A percentile compares a stretch with the other conserved stretches of the same genome.
phyloP scores from a whole-genome alignment of 2,329 filamentous ascomycete genomes.

The Plenodomus tracheiphilus region DNA sequence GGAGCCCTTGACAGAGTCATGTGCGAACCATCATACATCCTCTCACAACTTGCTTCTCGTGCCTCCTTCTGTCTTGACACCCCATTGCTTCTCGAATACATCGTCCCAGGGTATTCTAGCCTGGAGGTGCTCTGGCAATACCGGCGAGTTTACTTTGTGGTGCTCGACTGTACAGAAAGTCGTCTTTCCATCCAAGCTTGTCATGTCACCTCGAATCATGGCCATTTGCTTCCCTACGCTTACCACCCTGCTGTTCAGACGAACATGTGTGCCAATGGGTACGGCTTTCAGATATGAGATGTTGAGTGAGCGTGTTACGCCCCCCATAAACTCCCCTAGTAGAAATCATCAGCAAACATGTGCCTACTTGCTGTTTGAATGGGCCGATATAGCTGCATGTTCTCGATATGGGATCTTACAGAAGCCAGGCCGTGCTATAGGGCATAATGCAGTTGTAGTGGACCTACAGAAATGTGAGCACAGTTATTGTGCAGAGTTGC shows the following conservation, averaged over 20 bases:
- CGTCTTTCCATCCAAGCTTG: conserved; percentile 51
- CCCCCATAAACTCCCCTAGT: conserved; percentile 58
- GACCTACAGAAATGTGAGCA: too few species aligned
- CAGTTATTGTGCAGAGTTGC: too few species aligned
- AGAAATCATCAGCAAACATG: too few species aligned
- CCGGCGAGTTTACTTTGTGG: conserved; percentile 55
- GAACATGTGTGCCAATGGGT: conserved; percentile 51
- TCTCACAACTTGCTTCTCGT: conserved; percentile 25
- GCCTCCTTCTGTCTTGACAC: conserved; percentile 6
- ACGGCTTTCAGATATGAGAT: conserved; percentile 57
- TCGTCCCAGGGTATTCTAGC: conserved; percentile 51
- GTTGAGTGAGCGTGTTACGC: conserved; percentile 55
- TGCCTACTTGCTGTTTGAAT: too few species aligned
- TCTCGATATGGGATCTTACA: too few species aligned
- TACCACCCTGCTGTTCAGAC: conserved; percentile 49
- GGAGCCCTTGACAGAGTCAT: not conserved
- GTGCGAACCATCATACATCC: not conserved
- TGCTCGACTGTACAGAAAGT: conserved; percentile 57
- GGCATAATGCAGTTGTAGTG: conserved; percentile 55
- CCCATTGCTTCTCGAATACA: conserved; percentile 43
- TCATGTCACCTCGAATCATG: conserved; percentile 56
- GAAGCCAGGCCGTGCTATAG: conserved; percentile 52
- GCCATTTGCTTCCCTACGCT: conserved; percentile 57
- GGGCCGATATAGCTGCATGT: too few species aligned
- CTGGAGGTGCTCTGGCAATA: conserved; percentile 45